A percentile compares a stretch with the other conserved stretches of the same genome.
phyloP scores from a whole-genome alignment of 75 land plant genomes.

The Ceratopteris richardii region DNA sequence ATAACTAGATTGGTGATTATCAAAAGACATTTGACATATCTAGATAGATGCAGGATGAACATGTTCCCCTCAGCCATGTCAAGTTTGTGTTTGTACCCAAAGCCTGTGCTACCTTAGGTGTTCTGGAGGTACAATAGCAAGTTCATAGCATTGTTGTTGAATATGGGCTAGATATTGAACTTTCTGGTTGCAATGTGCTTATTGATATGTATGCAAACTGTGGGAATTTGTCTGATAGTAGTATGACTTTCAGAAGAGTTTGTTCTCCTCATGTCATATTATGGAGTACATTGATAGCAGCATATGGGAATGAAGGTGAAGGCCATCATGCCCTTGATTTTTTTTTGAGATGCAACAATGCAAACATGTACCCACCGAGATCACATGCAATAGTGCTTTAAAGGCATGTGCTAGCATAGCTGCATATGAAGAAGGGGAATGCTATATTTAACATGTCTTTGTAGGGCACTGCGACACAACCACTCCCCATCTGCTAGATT shows the following conservation, averaged over 20 bases:
- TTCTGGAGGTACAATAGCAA: neutral
- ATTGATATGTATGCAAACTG: conserved; percentile 1
- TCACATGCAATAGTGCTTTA: conserved; percentile 14
- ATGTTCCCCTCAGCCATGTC: too few relatives aligned
- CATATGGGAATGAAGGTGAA: conserved; percentile 17
- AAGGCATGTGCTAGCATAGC: conserved; percentile 17
- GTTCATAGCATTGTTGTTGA: neutral
- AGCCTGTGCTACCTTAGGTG: neutral
- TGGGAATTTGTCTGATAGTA: neutral
- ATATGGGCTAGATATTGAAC: neutral
- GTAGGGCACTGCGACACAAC: too few relatives aligned
- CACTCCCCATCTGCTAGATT: too few relatives aligned
- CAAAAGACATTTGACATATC: conserved; percentile 46
- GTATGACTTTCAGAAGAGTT: conserved; percentile 17
- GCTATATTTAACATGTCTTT: too few relatives aligned
- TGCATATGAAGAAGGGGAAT: conserved; percentile 22
- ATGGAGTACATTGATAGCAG: conserved; percentile 24
- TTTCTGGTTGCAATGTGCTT: neutral
- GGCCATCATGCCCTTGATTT: conserved; percentile 11
- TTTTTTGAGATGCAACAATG: conserved; percentile 7
- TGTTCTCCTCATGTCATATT: conserved; percentile 15
- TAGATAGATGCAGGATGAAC: conserved; percentile 33
- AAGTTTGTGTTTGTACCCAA: too few relatives aligned
- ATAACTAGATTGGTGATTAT: conserved; percentile 41
- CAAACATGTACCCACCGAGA: conserved; percentile 11